Evolutionary conservation across 441 rosid genomes (phyloP).

Genomic region (Mallotus repandus): DNA sequence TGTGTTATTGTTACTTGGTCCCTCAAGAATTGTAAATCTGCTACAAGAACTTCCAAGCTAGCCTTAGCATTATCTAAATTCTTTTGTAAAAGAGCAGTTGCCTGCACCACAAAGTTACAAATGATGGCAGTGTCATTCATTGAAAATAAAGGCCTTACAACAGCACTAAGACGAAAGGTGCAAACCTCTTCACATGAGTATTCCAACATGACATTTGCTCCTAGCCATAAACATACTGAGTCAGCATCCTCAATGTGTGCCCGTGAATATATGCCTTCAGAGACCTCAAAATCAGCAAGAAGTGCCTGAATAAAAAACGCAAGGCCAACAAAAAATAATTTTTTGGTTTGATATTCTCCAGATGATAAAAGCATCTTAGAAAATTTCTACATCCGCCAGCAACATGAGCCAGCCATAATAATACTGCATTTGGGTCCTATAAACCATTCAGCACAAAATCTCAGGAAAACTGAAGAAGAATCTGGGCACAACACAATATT

Average conservation of each 20-base stretch:
- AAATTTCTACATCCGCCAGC: background rate
- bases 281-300: conserved; percentile 81
- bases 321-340: conserved; percentile 2
- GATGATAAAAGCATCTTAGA: background rate
- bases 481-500: background rate
- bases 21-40: conserved; percentile 87
- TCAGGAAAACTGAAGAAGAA: background rate
- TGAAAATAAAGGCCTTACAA: background rate
- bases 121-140: conserved; percentile 32
- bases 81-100: conserved; percentile 65
- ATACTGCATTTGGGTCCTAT: background rate
- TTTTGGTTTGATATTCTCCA: conserved; percentile 1
- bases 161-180: conserved; percentile 21
- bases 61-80: conserved; percentile 93
- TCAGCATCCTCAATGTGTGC: conserved; percentile 62
- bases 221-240: conserved; percentile 89
- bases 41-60: conserved; percentile 85
- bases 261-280: conserved; percentile 87
- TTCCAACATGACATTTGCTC: conserved; percentile 96
- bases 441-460: background rate
- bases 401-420: background rate
- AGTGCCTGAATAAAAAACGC: conserved; percentile 43
- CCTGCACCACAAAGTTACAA: conserved; percentile 45
- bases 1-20: conserved; percentile 95
- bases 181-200: conserved; percentile 82